phyloP scores from a whole-genome alignment of 2,329 filamentous ascomycete genomes.

The Scytalidium lignicola region DNA sequence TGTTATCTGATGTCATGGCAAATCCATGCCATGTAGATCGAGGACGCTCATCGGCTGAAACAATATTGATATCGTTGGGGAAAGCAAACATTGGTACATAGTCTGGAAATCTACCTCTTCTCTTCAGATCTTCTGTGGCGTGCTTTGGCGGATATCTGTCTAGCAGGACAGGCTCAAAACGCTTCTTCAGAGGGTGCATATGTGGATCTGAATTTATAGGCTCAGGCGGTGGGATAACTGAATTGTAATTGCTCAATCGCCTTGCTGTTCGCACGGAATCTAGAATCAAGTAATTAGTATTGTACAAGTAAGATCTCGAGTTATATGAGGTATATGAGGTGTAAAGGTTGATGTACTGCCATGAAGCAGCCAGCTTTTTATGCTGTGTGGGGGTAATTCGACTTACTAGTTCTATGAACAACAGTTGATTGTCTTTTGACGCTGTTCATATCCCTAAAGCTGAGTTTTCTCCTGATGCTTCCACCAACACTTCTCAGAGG shows the following conservation, averaged over 20 bases:
- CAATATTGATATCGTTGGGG: constrained; percentile 94
- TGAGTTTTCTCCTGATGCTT: constrained; percentile 87
- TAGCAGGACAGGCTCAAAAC: constrained; percentile 92
- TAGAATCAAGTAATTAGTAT: constrained; percentile 23
- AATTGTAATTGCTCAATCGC: constrained; percentile 95
- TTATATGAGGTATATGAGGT: too few relatives aligned
- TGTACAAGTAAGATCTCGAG: too few relatives aligned
- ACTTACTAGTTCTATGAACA: constrained; percentile 64
- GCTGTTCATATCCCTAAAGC: constrained; percentile 92
- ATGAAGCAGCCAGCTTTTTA: neutral
- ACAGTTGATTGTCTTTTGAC: constrained; percentile 78
- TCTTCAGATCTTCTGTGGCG: constrained; percentile 72
- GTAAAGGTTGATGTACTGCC: neutral
- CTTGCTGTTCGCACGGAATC: constrained; percentile 75
- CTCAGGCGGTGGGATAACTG: constrained; percentile 89
- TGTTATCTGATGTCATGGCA: constrained; percentile 92
- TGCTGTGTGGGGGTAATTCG: neutral
- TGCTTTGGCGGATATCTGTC: constrained; percentile 87
- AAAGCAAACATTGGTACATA: constrained; percentile 99
- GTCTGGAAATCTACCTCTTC: constrained; percentile 84
- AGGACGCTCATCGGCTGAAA: constrained; percentile 89
- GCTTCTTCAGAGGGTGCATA: constrained; percentile 91
- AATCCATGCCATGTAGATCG: constrained; percentile 99
- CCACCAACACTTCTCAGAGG: constrained; percentile 54
- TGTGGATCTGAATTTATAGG: constrained; percentile 83